These are phyloP conservation scores for Eimeria maxima DNA, from an alignment of 169 alveolate species.

Conservation along the genomic window DNA sequence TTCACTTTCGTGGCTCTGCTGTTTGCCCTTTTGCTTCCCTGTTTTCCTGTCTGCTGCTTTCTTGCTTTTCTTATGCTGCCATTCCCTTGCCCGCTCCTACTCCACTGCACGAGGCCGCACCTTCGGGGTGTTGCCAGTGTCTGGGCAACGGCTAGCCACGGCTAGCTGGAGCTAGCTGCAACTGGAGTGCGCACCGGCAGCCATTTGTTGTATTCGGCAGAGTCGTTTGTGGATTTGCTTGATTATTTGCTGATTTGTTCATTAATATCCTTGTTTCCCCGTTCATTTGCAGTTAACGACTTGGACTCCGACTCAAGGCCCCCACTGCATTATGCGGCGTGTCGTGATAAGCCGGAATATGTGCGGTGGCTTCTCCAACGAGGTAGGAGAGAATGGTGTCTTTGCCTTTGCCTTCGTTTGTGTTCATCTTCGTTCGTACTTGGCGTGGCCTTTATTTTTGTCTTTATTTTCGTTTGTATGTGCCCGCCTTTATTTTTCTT, in stretches of 20 bases:
- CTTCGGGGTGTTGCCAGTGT: neutral
- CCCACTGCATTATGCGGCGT: conserved; percentile 89
- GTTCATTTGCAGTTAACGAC: conserved; percentile 83
- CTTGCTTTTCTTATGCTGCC: neutral
- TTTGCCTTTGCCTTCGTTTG: neutral
- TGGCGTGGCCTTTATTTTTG: neutral
- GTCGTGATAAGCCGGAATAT: conserved; percentile 83
- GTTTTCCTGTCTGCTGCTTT: neutral
- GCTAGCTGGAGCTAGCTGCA: conserved; percentile 12
- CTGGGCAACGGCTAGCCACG: conserved; percentile 1
- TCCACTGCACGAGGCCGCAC: neutral
- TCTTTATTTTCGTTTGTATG: neutral
- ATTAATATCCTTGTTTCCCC: too few relatives aligned
- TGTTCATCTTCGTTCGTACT: neutral
- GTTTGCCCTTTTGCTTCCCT: neutral
- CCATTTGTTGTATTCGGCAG: neutral
- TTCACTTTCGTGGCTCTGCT: neutral
- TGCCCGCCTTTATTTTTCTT: neutral
- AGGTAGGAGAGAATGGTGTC: conserved; percentile 38
- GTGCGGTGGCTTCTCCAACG: conserved; percentile 85
- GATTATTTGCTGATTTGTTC: neutral
- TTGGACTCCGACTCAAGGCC: conserved; percentile 84
- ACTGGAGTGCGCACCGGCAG: neutral
- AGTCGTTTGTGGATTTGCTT: neutral
- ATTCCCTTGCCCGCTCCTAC: neutral